A percentile compares a stretch with the other conserved stretches of the same genome.
Evolutionary conservation across 202 grass and related monocot genomes (phyloP).

Genomic region (Musa balbisiana): DNA sequence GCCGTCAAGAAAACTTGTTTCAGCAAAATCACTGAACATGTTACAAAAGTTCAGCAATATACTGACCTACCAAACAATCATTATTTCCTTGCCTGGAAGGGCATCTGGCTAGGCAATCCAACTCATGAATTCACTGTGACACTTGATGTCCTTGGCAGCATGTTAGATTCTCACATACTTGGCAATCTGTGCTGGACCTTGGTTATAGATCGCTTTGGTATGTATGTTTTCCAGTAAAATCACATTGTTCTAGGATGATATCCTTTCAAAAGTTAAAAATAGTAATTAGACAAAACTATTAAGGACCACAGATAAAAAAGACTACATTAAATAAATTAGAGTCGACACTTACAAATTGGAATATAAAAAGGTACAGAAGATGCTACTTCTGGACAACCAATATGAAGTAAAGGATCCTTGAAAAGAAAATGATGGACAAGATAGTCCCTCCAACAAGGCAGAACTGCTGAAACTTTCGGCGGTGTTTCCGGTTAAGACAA

Average conservation of each 20-base stretch:
- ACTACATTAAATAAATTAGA: not conserved
- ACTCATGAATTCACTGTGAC: too few relatives aligned
- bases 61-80: too few relatives aligned
- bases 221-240: too few relatives aligned
- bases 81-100: too few relatives aligned
- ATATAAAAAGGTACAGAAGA: not conserved
- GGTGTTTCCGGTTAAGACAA: conserved; percentile 45
- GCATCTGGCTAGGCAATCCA: too few relatives aligned
- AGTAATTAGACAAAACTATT: not conserved
- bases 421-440: conserved; percentile 37
- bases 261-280: not conserved
- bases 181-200: too few relatives aligned
- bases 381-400: not conserved
- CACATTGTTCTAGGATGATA: not conserved
- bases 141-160: too few relatives aligned
- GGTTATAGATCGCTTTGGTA: too few relatives aligned
- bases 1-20: too few relatives aligned
- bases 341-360: not conserved
- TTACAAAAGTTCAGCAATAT: too few relatives aligned
- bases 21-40: too few relatives aligned
- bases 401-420: conserved; percentile 12
- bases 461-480: conserved; percentile 31
- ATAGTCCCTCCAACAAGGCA: conserved; percentile 50
- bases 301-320: not conserved
- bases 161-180: too few relatives aligned